A percentile compares a stretch with the other conserved stretches of the same genome.
phyloP scores from a whole-genome alignment of 306 rosid species.

The Gleditsia sinensis region DNA sequence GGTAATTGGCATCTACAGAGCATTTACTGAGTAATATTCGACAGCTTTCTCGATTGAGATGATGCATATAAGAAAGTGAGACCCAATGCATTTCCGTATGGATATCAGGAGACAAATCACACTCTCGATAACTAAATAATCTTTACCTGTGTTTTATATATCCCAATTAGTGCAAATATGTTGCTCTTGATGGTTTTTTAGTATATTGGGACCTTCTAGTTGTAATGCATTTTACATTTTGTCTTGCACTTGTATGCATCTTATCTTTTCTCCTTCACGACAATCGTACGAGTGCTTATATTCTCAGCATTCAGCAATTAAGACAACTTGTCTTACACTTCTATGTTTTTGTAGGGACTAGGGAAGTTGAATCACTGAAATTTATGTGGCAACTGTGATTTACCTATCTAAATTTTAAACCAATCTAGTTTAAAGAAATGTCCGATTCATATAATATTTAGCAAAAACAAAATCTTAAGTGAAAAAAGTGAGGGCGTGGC shows the following conservation, averaged over 20 bases:
- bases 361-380: too few species aligned
- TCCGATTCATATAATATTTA: background rate
- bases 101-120: constrained; percentile 4
- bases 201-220: background rate
- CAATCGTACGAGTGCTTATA: background rate
- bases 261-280: background rate
- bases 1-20: background rate
- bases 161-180: background rate
- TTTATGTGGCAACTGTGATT: too few species aligned
- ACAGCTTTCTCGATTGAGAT: constrained; percentile 6
- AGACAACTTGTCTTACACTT: too few species aligned
- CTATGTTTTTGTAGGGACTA: too few species aligned
- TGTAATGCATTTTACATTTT: background rate
- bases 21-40: constrained; percentile 9
- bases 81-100: background rate
- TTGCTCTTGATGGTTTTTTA: background rate
- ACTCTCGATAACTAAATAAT: background rate
- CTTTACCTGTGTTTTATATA: background rate
- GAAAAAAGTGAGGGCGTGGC: background rate
- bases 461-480: background rate
- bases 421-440: background rate
- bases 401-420: background rate
- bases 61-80: background rate
- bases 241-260: background rate
- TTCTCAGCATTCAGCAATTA: too few species aligned